phyloP scores from a whole-genome alignment of 768 basidiomycete genomes.

The Nevesoporus exiguus region DNA sequence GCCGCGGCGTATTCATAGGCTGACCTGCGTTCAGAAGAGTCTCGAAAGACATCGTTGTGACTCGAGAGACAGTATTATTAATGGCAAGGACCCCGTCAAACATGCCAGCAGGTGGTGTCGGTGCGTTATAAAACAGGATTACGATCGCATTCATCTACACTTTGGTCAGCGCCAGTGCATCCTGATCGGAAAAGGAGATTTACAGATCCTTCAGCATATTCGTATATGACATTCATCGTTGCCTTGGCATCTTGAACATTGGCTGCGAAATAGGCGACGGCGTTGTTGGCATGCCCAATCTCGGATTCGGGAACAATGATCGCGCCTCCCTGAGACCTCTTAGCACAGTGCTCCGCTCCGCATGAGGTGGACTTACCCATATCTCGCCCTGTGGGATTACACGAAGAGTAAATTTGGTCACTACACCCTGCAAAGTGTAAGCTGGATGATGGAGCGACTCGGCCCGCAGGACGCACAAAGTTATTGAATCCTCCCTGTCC shows the following conservation, averaged over 20 bases:
- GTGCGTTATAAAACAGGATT: not conserved
- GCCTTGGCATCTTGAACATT: not conserved
- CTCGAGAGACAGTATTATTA: not conserved
- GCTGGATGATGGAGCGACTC: not conserved
- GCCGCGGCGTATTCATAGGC: not conserved
- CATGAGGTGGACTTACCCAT: not conserved
- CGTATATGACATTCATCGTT: not conserved
- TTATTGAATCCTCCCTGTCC: not conserved
- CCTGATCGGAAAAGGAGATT: not conserved
- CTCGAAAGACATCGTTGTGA: not conserved
- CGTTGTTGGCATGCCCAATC: not conserved
- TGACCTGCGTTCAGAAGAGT: not conserved
- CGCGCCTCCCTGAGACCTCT: not conserved
- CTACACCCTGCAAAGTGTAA: not conserved
- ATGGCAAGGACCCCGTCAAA: not conserved
- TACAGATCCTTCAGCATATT: not conserved
- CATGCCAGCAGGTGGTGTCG: not conserved
- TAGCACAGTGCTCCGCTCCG: not conserved
- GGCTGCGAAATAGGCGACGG: not conserved
- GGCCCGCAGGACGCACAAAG: not conserved
- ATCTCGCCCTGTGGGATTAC: not conserved
- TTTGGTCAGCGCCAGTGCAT: not conserved
- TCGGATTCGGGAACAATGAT: not conserved
- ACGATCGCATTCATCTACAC: not conserved
- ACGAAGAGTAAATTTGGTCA: not conserved